Conservation (phyloP, 345 rosid species). For the Citrus hindsii region DNA sequence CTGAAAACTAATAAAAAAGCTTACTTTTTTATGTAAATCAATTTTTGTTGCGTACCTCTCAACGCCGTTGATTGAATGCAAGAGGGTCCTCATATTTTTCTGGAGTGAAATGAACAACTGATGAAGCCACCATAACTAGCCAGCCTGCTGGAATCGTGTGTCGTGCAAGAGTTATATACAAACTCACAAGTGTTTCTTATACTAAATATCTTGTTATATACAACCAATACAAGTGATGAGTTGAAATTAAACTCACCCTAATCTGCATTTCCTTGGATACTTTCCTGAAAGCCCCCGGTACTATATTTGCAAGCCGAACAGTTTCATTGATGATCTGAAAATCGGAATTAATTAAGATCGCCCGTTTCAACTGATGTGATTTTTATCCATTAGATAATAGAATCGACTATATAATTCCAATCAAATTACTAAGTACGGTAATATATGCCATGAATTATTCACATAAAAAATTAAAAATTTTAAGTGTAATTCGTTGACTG, state of each 20-base stretch:
- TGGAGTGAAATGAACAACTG: constrained; percentile 22
- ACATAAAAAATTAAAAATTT: too few species aligned
- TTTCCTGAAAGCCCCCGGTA: constrained; percentile 32
- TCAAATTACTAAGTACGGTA: background rate
- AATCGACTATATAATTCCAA: background rate
- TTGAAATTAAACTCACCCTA: constrained; percentile 18
- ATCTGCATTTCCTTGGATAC: constrained; percentile 32
- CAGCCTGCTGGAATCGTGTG: constrained; percentile 35
- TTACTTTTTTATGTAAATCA: background rate
- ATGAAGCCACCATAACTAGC: constrained; percentile 15
- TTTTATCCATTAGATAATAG: background rate
- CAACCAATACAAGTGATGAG: background rate
- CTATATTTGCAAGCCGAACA: constrained; percentile 27
- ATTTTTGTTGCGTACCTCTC: constrained; percentile 3
- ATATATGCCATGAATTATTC: too few species aligned
- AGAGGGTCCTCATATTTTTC: constrained; percentile 14
- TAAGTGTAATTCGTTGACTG: too few species aligned
- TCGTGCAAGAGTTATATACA: constrained; percentile 7
- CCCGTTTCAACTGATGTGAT: constrained; percentile 4
- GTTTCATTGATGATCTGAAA: constrained; percentile 42
- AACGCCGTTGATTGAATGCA: constrained; percentile 29
- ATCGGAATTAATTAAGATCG: too few species aligned
- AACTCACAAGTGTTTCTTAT: too few species aligned
- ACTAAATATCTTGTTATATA: background rate
- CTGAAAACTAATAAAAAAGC: too few species aligned